Evolutionary conservation across 2,329 filamentous ascomycete genomes (phyloP).

Genomic region (Fusarium oligoseptatum): DNA sequence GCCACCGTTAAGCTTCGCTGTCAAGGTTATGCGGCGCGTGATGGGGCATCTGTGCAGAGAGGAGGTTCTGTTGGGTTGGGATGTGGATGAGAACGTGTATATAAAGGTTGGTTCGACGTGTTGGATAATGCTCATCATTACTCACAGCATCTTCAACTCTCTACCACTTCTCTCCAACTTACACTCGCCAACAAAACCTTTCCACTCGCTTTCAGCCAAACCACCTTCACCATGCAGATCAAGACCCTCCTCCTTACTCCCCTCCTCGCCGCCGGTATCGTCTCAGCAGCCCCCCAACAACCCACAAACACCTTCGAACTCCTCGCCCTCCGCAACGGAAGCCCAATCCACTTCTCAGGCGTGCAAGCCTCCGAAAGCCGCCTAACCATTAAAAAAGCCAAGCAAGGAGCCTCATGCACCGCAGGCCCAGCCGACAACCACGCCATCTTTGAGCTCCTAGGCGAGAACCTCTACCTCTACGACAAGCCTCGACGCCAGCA

Average conservation of each 20-base stretch:
- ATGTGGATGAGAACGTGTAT: constrained; percentile 7
- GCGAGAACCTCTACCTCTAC: constrained; percentile 63
- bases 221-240: constrained; percentile 47
- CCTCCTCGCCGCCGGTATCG: constrained; percentile 45
- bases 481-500: constrained; percentile 57
- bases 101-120: constrained; percentile 21
- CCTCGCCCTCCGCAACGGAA: constrained; percentile 64
- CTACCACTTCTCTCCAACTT: not conserved
- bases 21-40: not conserved
- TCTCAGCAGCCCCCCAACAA: constrained; percentile 42
- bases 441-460: constrained; percentile 64
- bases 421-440: constrained; percentile 50
- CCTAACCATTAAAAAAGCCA: constrained; percentile 59
- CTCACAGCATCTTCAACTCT: not conserved
- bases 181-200: not conserved
- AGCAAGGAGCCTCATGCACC: constrained; percentile 65
- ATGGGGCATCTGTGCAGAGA: not conserved
- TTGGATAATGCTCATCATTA: not conserved
- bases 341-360: constrained; percentile 60
- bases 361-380: constrained; percentile 60
- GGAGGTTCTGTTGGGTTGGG: not conserved
- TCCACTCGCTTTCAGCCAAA: not conserved
- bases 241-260: constrained; percentile 43
- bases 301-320: constrained; percentile 59
- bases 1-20: not conserved